phyloP scores from a whole-genome alignment of 2,329 filamentous ascomycete genomes.

The Colletotrichum sp. region DNA sequence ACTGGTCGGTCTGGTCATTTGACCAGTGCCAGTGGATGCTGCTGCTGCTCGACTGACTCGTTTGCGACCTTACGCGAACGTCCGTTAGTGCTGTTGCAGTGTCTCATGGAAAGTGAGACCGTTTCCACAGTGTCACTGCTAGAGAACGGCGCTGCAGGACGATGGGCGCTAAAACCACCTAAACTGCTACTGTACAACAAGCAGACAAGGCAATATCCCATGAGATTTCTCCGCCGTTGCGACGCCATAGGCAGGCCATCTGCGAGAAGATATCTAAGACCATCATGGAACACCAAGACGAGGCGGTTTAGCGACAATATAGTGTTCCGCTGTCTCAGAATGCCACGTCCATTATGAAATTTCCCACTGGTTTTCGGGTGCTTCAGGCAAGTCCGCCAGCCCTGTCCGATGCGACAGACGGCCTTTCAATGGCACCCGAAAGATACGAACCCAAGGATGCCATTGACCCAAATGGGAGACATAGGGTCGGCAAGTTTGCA shows the following conservation, averaged over 20 bases:
- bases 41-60: conserved; percentile 2
- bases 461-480: background rate
- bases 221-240: background rate
- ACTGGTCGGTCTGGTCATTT: background rate
- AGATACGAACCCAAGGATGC: background rate
- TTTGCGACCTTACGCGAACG: background rate
- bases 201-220: background rate
- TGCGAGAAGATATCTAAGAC: background rate
- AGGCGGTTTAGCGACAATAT: background rate
- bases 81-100: background rate
- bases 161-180: background rate
- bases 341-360: background rate
- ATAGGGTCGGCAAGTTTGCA: background rate
- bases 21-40: background rate
- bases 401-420: background rate
- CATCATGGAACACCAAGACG: background rate
- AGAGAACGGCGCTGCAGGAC: background rate
- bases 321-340: background rate
- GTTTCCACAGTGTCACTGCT: background rate
- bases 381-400: background rate
- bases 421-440: background rate
- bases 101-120: background rate
- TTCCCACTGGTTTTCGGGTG: background rate
- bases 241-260: background rate
- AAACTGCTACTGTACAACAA: background rate